Evolutionary conservation across 140 eudicot genomes (phyloP), one percentile per base, ranked within the genome.

Genomic region (Senecio squalidus): DNA sequence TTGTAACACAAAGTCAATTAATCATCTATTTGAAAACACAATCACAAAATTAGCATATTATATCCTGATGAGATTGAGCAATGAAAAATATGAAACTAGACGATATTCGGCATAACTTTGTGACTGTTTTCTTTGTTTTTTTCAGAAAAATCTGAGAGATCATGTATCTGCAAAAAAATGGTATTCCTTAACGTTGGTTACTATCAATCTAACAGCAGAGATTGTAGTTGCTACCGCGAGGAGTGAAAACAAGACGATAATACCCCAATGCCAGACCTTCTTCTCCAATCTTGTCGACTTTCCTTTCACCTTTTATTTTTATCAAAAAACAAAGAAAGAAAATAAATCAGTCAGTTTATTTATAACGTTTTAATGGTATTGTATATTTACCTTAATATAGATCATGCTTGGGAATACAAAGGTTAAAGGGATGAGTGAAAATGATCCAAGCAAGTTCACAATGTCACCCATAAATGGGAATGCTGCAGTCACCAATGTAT

Each of bases 401-500:
- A 80, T 76, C 75, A 76, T 68, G 72, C 87, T 80, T 17, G 87
- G 87, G 66, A 80, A 80, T 22, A 80, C 33, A 16, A 72, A 80
- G 17, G 83, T 80, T 64, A 80, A 44, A 50, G 77, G 68, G 28
- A 80, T 46, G 57, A 80, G 80, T 10, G 80, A 48, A 58, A 80
- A 76, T 23, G 87, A 80, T 63, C 83, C 83, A 26, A 68, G 33
- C 52, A 80, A 62, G 73, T 76, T 80, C 25, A 73, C 72, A 58
- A 80, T 67, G 71, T 80, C 87, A 0, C 87, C 87, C 80, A 80
- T 80, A 50, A 80, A 80, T 17, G 87, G 87, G 55, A 76, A 67
- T n/a, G 87, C 87, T 41, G 87, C 80, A 5, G 87, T 55, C 72
- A 76, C 87, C 9, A 69, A 18, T 16, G 86, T 76, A 30, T 64